Percentiles rank a stretch among this genome's conserved stretches.
phyloP scores from a whole-genome alignment of 2,329 filamentous ascomycete genomes.

The Mycogone perniciosa region DNA sequence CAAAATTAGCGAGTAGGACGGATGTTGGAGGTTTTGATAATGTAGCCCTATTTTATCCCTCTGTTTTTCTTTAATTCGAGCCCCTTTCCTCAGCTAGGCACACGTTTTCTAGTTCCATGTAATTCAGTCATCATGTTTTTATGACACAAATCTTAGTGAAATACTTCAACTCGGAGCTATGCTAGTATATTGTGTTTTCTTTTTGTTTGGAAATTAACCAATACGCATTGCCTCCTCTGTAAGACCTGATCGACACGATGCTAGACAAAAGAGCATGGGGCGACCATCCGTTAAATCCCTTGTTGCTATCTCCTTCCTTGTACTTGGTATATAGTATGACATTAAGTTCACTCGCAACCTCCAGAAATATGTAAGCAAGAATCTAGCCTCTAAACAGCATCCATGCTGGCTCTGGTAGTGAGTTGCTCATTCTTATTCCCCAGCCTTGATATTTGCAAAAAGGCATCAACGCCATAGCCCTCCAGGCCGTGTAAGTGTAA shows the following conservation, averaged over 20 bases:
- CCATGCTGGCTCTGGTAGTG: slow-evolving; percentile 68
- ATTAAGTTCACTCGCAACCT: no score
- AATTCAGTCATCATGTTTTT: slow-evolving; percentile 37
- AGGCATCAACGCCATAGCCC: slow-evolving; percentile 92
- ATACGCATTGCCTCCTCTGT: not conserved
- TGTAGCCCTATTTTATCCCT: slow-evolving; percentile 29
- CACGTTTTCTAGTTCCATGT: slow-evolving; percentile 38
- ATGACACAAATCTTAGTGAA: not conserved
- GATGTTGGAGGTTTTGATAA: slow-evolving; percentile 28
- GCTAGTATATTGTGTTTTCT: not conserved
- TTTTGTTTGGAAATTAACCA: not conserved
- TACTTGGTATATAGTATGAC: not conserved
- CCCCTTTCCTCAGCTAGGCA: slow-evolving; percentile 30
- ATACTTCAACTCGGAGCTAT: not conserved
- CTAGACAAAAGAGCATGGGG: not conserved
- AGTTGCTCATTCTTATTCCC: slow-evolving; percentile 98
- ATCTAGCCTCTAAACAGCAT: slow-evolving; percentile 52
- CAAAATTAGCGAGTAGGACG: slow-evolving; percentile 14
- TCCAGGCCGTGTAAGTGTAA: slow-evolving; percentile 87
- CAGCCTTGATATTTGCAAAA: slow-evolving; percentile 90
- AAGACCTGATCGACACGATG: not conserved
- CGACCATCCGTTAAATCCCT: not conserved
- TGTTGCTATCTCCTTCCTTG: not conserved
- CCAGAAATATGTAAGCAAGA: no score
- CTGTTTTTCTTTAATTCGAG: slow-evolving; percentile 26